A percentile compares a stretch with the other conserved stretches of the same genome.
phyloP scores from a whole-genome alignment of 2,329 filamentous ascomycete species.

The Colletotrichum higginsianum region DNA sequence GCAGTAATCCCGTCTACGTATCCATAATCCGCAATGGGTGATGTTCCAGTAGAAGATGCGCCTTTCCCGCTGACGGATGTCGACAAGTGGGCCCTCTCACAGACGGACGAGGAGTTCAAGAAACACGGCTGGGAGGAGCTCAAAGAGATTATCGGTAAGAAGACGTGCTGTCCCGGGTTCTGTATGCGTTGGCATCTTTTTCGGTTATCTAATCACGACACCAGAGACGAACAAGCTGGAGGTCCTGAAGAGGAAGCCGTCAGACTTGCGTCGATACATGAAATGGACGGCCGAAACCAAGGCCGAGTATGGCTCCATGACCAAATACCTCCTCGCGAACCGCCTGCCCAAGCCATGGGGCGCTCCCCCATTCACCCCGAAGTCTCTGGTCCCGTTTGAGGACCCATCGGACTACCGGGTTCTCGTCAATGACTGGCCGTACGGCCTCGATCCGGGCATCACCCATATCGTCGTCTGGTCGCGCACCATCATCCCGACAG shows the following conservation, averaged over 20 bases:
- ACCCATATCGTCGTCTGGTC: conserved; percentile 95
- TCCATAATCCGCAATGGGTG: conserved; percentile 55
- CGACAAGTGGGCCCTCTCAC: conserved; percentile 71
- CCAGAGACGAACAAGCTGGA: conserved; percentile 75
- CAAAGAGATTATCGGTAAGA: conserved; percentile 73
- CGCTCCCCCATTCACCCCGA: conserved; percentile 67
- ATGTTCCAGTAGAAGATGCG: conserved; percentile 56
- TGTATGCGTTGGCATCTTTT: not conserved
- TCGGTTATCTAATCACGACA: conserved; percentile 5
- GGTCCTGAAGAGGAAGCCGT: conserved; percentile 83
- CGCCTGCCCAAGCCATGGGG: conserved; percentile 79
- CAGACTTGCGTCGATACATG: conserved; percentile 84
- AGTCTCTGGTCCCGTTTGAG: conserved; percentile 66
- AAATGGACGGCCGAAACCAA: conserved; percentile 81
- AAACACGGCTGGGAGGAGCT: conserved; percentile 83
- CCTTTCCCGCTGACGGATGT: conserved; percentile 73
- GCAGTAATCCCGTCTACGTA: not conserved
- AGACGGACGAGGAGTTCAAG: conserved; percentile 79
- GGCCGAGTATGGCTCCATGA: conserved; percentile 82
- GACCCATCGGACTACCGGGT: conserved; percentile 75
- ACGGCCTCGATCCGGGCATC: conserved; percentile 77
- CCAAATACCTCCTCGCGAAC: conserved; percentile 82
- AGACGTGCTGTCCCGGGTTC: conserved; percentile 8
- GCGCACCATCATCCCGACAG: conserved; percentile 83
- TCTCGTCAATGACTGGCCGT: conserved; percentile 94